Conservation (phyloP, 164 flowering plant species). For the Saururus chinensis region DNA sequence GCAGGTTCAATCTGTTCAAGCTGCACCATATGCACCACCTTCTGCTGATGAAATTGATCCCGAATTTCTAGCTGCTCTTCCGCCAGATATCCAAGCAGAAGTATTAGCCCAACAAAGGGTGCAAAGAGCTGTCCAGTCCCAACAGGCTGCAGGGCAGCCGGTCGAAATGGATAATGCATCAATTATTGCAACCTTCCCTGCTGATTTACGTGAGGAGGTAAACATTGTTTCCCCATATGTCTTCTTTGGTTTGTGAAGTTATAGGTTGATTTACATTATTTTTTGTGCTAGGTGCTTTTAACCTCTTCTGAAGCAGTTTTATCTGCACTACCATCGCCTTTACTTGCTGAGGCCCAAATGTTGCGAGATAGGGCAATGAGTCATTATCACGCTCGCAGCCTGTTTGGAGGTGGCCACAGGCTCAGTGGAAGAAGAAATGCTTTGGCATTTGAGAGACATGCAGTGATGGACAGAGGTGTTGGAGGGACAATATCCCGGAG, state of each 20-base stretch:
- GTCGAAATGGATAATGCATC: constrained; percentile 98
- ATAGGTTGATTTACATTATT: not conserved
- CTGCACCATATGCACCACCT: constrained; percentile 64
- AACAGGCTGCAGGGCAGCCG: constrained; percentile 86
- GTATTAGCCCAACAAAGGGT: constrained; percentile 92
- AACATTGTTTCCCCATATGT: not conserved
- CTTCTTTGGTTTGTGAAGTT: not conserved
- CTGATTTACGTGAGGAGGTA: constrained; percentile 97
- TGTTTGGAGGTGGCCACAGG: constrained; percentile 71
- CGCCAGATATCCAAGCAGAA: constrained; percentile 95
- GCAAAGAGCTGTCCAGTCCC: constrained; percentile 55
- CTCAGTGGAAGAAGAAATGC: constrained; percentile 50
- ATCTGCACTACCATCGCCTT: constrained; percentile 76
- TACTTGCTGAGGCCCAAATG: constrained; percentile 96
- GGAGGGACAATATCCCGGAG: constrained; percentile 69
- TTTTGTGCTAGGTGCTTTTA: constrained; percentile 61
- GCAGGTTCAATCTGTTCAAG: constrained; percentile 64
- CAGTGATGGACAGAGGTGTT: constrained; percentile 80
- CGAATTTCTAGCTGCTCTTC: constrained; percentile 94
- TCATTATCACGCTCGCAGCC: constrained; percentile 84
- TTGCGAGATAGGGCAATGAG: constrained; percentile 91
- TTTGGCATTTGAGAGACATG: constrained; percentile 64
- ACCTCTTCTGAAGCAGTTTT: constrained; percentile 91
- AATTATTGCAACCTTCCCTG: constrained; percentile 93
- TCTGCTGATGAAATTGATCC: constrained; percentile 86